phyloP scores from a whole-genome alignment of 805 yeast genomes.

The Helenozyma rhizophorensis region DNA sequence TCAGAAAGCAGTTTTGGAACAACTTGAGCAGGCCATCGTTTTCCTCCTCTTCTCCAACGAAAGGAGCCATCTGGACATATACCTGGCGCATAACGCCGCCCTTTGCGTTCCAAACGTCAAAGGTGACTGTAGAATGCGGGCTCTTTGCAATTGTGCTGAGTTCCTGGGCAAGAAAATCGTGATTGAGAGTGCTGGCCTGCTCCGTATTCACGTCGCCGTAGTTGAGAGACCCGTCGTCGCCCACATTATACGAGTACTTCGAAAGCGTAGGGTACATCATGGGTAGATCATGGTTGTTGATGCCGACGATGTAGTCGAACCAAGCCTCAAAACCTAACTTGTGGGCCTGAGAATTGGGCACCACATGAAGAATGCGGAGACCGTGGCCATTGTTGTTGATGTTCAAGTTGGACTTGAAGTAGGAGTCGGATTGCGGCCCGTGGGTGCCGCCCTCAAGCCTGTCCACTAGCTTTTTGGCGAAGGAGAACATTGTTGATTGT shows the following conservation, averaged over 20 bases:
- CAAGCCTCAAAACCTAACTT: conserved; percentile 59
- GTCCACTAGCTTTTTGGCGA: conserved; percentile 41
- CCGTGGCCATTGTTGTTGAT: conserved; percentile 40
- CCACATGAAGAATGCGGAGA: conserved; percentile 34
- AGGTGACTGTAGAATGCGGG: conserved; percentile 38
- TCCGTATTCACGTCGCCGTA: conserved; percentile 31
- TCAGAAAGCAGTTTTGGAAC: conserved; percentile 35
- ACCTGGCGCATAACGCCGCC: conserved; percentile 55
- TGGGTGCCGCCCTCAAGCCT: conserved; percentile 28
- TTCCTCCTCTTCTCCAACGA: conserved; percentile 6
- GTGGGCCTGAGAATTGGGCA: conserved; percentile 34
- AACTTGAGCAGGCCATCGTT: conserved; percentile 6
- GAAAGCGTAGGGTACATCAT: conserved; percentile 31
- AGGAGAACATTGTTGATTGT: conserved; percentile 32
- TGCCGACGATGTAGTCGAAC: conserved; percentile 82
- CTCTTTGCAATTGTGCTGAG: conserved; percentile 28
- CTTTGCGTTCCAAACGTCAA: conserved; percentile 83
- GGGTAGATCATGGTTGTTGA: conserved; percentile 65
- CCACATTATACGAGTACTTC: conserved; percentile 26
- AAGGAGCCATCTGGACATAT: conserved; percentile 15
- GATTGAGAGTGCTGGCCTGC: conserved; percentile 37
- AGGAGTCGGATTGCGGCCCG: conserved; percentile 23
- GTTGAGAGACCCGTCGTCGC: conserved; percentile 38
- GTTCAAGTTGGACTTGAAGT: conserved; percentile 28
- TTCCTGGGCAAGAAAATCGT: conserved; percentile 40